Evolutionary conservation across 1,284 basidiomycete genomes (phyloP).

Genomic region (Puccinia novopanici): DNA sequence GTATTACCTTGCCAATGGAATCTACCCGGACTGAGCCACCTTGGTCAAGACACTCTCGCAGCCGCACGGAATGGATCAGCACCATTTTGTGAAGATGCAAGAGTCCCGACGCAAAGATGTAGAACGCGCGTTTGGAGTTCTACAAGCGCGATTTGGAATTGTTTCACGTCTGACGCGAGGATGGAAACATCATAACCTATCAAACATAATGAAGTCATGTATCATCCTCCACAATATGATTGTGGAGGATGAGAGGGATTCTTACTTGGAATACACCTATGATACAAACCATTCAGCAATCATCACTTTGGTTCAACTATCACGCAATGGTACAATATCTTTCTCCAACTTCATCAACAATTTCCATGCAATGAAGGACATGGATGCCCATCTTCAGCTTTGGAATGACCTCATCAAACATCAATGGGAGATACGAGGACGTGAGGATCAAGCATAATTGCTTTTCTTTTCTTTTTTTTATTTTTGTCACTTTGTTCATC

Average conservation of each 20-base stretch:
- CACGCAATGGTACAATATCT: not conserved
- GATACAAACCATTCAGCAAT: not conserved
- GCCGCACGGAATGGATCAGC: not conserved
- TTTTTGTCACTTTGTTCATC: too few relatives aligned
- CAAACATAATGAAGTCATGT: slow-evolving; percentile 4
- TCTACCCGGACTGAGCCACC: not conserved
- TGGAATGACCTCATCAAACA: too few relatives aligned
- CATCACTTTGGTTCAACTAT: not conserved
- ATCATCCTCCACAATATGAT: slow-evolving; percentile 47
- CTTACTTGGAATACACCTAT: not conserved
- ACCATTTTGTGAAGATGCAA: slow-evolving; percentile 23
- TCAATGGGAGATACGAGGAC: too few relatives aligned
- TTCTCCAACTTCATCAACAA: not conserved
- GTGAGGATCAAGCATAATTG: too few relatives aligned
- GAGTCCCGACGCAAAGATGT: slow-evolving; percentile 9
- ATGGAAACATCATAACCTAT: not conserved
- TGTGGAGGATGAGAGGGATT: not conserved
- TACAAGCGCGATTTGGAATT: slow-evolving; percentile 10
- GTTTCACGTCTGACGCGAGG: not conserved
- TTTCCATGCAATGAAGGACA: too few relatives aligned
- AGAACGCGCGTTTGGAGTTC: slow-evolving; percentile 25
- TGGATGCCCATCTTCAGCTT: too few relatives aligned
- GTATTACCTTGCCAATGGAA: slow-evolving; percentile 30
- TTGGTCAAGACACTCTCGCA: not conserved
- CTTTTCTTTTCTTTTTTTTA: too few relatives aligned